Conservation (phyloP, 805 yeast species). For the Komagataella pastoris region DNA sequence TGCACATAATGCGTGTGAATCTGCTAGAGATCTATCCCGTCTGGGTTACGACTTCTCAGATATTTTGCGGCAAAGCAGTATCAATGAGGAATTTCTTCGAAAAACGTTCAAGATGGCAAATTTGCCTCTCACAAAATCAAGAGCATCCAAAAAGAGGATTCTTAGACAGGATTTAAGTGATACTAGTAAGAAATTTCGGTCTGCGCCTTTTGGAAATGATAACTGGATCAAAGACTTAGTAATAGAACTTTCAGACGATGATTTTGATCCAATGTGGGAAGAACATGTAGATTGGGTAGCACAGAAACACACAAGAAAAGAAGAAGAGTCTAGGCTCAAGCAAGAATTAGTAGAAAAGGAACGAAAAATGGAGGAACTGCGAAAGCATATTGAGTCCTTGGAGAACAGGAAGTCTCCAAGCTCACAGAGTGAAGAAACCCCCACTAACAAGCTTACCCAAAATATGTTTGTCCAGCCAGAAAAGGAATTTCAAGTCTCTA, state of each 20-base stretch:
- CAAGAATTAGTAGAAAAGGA: slow-evolving; percentile 5
- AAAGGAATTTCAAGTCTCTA: not conserved
- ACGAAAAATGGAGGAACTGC: slow-evolving; percentile 9
- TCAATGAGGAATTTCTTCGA: not conserved
- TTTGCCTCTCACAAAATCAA: not conserved
- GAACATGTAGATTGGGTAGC: not conserved
- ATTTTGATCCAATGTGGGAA: slow-evolving; percentile 1
- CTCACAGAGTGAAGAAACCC: not conserved
- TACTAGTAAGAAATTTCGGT: not conserved
- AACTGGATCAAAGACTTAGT: slow-evolving; percentile 8
- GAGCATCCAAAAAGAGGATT: not conserved
- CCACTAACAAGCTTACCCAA: not conserved
- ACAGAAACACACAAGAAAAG: not conserved
- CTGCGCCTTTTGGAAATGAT: slow-evolving; percentile 7
- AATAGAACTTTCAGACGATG: slow-evolving; percentile 9
- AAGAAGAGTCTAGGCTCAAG: slow-evolving; percentile 1
- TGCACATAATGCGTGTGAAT: slow-evolving; percentile 4
- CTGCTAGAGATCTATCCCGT: slow-evolving; percentile 10
- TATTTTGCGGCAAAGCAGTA: slow-evolving; percentile 3
- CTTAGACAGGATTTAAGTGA: not conserved
- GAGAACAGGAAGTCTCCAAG: slow-evolving; percentile 3
- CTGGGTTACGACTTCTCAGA: slow-evolving; percentile 10
- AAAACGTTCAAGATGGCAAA: not conserved
- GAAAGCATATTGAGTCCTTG: slow-evolving; percentile 7
- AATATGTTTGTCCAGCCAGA: not conserved